Conservation (phyloP, 371 early-diverging fungal species). For the Actinomucor elegans region DNA sequence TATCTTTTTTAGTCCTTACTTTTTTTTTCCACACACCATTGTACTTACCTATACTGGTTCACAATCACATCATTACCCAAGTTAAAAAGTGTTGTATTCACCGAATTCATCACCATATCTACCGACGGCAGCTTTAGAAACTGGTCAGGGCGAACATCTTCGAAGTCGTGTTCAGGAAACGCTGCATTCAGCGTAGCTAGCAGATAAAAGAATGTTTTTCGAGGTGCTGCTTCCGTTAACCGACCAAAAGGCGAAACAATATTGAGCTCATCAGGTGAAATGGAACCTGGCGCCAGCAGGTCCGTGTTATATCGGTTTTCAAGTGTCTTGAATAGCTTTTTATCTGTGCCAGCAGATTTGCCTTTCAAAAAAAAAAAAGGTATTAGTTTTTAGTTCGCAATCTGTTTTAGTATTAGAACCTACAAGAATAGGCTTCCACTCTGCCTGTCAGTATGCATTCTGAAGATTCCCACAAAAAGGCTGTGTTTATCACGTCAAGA, state of each 20-base stretch:
- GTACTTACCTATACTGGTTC: conserved; percentile 39
- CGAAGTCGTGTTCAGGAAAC: conserved; percentile 95
- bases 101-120: conserved; percentile 71
- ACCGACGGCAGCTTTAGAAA: conserved; percentile 77
- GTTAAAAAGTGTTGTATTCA: conserved; percentile 85
- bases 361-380: conserved; percentile 46
- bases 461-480: conserved; percentile 61
- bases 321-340: conserved; percentile 81
- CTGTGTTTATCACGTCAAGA: conserved; percentile 57
- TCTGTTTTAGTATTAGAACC: conserved; percentile 10
- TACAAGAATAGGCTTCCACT: conserved; percentile 91
- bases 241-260: conserved; percentile 82
- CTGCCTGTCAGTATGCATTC: conserved; percentile 71
- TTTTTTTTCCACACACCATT: neutral
- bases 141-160: conserved; percentile 85
- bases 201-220: conserved; percentile 88
- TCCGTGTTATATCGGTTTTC: conserved; percentile 75
- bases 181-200: conserved; percentile 91
- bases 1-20: neutral
- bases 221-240: conserved; percentile 71
- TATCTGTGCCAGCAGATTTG: conserved; percentile 88
- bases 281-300: conserved; percentile 40
- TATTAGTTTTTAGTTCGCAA: neutral
- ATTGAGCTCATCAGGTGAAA: conserved; percentile 60
- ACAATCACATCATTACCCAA: conserved; percentile 69